Base-by-base conservation (phyloP, 495 filamentous ascomycete genomes). In the Cercophora samala region DNA sequence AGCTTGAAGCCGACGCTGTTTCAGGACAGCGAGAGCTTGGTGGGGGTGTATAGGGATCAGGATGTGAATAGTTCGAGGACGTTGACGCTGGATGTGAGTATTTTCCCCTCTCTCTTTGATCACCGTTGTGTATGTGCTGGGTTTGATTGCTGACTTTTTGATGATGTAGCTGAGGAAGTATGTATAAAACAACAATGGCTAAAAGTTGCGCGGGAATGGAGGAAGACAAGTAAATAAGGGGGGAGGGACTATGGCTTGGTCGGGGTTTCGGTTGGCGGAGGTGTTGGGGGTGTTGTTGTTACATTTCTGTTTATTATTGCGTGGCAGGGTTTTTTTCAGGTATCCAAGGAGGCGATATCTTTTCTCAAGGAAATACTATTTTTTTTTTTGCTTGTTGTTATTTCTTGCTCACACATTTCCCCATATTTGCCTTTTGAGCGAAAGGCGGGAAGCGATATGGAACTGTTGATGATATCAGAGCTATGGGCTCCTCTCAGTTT, bases 41-140 rank as follows among this genome's bases (percentile, higher is more conserved):
- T 99, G 18, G 95, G 95, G 21, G 92, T 99, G 54, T 97, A 94
- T 80, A 83, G 95, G 64, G 95, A 99, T 75, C 95, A 99, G 83
- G 88, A 87, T 24, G 91, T 90, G 64, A 97, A 97, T 78, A 93
- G 87, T 75, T 93, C 89, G 65, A 89, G 90, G 80, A 90, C 91
- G 13, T 79, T 99, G 76, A 98, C 94, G 37, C 82, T 97, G 71
- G 93, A 97, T 88, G 94, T 98, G 77, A 94, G 94, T 79, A 19
- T n/a, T n/a, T n/a, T n/a, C n/a, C n/a, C n/a, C n/a, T n/a, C n/a
- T n/a, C n/a, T n/a, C n/a, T n/a, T n/a, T n/a, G n/a, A n/a, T n/a
- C n/a, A n/a, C n/a, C n/a, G n/a, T n/a, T n/a, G n/a, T n/a, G n/a
- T n/a, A n/a, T n/a, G n/a, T n/a, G n/a, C n/a, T n/a, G n/a, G n/a